A percentile compares a stretch with the other conserved stretches of the same genome.
Evolutionary conservation across 169 alveolate genomes (phyloP).

Genomic region (Plasmodium falciparum): DNA sequence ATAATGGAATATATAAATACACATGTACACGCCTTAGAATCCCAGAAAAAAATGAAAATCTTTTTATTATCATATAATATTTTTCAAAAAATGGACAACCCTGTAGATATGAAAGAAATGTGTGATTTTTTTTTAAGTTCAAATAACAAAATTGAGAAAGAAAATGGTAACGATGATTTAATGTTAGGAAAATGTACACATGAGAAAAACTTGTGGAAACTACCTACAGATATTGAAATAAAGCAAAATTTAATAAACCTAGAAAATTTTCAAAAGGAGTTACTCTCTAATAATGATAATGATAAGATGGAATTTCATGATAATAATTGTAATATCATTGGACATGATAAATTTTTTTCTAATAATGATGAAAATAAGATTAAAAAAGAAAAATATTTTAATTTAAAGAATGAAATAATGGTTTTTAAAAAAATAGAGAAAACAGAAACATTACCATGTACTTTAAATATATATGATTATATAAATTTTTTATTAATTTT

Average conservation of each 20-base stretch:
- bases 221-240: slow-evolving; percentile 15
- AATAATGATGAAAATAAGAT: neutral
- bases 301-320: neutral
- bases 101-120: slow-evolving; percentile 3
- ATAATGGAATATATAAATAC: slow-evolving; percentile 22
- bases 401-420: neutral
- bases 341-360: too few relatives aligned
- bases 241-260: slow-evolving; percentile 14
- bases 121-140: slow-evolving; percentile 16
- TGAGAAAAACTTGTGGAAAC: neutral
- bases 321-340: neutral
- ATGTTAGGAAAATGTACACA: neutral
- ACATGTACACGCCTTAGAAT: slow-evolving; percentile 21
- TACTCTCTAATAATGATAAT: neutral
- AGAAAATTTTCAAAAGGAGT: neutral
- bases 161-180: neutral
- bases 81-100: slow-evolving; percentile 28
- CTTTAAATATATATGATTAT: slow-evolving; percentile 13
- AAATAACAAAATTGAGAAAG: neutral
- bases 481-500: slow-evolving; percentile 26
- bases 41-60: slow-evolving; percentile 29
- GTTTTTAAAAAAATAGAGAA: slow-evolving; percentile 21
- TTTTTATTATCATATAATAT: slow-evolving; percentile 28
- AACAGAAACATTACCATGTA: slow-evolving; percentile 19
- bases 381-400: neutral